These are phyloP conservation scores for Tetradesmus lagerheimii DNA, from an alignment of 139 green algal genomes.

Conservation along the genomic window DNA sequence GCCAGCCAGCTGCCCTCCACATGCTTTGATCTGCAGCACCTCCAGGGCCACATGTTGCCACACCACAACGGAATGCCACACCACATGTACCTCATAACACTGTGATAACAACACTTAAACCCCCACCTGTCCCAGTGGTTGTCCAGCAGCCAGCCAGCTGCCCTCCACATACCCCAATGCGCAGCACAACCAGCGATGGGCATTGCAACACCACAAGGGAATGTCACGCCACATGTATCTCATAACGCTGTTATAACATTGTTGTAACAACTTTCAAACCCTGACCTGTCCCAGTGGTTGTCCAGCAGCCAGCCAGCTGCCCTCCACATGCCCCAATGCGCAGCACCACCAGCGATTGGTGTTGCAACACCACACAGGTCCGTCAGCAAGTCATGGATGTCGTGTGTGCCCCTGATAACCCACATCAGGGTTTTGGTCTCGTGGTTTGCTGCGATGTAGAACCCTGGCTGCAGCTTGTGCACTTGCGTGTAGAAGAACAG, in stretches of 20 bases:
- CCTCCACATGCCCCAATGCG: constrained; percentile 34
- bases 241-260: background rate
- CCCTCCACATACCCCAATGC: constrained; percentile 32
- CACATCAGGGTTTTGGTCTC: background rate
- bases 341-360: background rate
- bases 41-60: background rate
- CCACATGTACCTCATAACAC: background rate
- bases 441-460: constrained; percentile 14
- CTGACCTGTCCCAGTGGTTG: constrained; percentile 20
- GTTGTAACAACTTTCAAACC: too few relatives aligned
- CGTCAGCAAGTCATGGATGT: constrained; percentile 31
- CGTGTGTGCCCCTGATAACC: constrained; percentile 9
- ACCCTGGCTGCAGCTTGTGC: constrained; percentile 43
- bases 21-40: constrained; percentile 18
- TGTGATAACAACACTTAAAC: too few relatives aligned
- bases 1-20: constrained; percentile 11
- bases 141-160: constrained; percentile 23
- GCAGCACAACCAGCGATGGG: background rate
- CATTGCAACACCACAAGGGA: background rate
- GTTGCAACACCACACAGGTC: constrained; percentile 30
- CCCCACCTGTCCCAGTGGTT: constrained; percentile 23
- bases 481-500: constrained; percentile 26
- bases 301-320: constrained; percentile 26
- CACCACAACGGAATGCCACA: background rate
- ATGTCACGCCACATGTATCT: background rate